phyloP scores from a whole-genome alignment of 2,329 filamentous ascomycete genomes.

The Gremmenia infestans region DNA sequence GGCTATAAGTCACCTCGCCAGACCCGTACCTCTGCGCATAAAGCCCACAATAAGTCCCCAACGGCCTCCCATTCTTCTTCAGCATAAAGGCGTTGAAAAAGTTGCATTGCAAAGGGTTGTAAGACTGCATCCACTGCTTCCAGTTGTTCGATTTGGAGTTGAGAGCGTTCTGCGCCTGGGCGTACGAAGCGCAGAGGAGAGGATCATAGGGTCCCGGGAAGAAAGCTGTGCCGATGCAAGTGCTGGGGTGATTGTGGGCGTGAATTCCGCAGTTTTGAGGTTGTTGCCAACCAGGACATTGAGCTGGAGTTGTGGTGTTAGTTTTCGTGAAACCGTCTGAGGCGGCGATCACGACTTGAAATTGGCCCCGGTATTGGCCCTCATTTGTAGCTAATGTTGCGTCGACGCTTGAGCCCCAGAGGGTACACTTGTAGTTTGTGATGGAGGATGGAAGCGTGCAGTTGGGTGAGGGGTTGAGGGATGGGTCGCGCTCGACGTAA shows the following conservation, averaged over 20 bases:
- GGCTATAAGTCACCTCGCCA: constrained; percentile 4
- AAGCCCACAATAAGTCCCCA: constrained; percentile 36
- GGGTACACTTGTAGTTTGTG: constrained; percentile 33
- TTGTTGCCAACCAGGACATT: constrained; percentile 11
- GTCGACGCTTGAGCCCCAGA: constrained; percentile 30
- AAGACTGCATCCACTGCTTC: neutral
- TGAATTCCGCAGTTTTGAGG: constrained; percentile 11
- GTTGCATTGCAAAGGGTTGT: constrained; percentile 15
- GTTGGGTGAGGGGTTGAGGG: constrained; percentile 25
- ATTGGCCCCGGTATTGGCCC: constrained; percentile 29
- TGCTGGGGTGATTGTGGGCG: constrained; percentile 18
- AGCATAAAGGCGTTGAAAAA: constrained; percentile 38
- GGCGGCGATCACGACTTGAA: constrained; percentile 39
- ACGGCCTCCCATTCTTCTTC: constrained; percentile 32
- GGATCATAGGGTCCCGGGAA: constrained; percentile 21
- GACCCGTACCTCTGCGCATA: constrained; percentile 24
- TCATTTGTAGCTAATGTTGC: constrained; percentile 28
- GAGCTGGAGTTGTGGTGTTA: constrained; percentile 16
- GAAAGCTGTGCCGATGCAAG: constrained; percentile 17
- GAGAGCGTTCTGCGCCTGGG: constrained; percentile 12
- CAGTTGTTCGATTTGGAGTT: constrained; percentile 5
- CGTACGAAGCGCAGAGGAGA: constrained; percentile 13
- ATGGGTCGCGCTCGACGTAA: constrained; percentile 33
- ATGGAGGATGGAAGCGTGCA: constrained; percentile 32
- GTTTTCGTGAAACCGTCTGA: constrained; percentile 36